Conservation (phyloP, 176 grass and related monocot species). For the Cenchrus purpureus region DNA sequence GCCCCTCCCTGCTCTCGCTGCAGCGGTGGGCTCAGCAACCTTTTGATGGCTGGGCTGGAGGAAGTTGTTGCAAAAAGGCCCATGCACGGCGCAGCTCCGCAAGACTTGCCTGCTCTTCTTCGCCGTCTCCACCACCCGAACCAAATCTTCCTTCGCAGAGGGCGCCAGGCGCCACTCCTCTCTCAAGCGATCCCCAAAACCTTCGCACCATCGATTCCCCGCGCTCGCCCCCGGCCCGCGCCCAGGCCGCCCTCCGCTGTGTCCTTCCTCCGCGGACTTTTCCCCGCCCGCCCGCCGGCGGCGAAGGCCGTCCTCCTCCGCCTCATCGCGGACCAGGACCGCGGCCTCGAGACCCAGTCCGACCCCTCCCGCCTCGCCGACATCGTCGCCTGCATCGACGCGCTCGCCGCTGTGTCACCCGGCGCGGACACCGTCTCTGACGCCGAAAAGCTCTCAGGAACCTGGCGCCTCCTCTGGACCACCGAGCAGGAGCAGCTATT, state of each 20-base stretch:
- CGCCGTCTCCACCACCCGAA: slow-evolving; percentile 37
- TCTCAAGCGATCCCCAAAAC: slow-evolving; percentile 23
- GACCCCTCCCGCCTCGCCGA: slow-evolving; percentile 61
- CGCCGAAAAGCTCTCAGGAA: slow-evolving; percentile 58
- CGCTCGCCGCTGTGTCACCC: slow-evolving; percentile 47
- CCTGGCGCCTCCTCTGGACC: slow-evolving; percentile 93
- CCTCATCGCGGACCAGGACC: slow-evolving; percentile 77
- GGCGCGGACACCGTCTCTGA: slow-evolving; percentile 60
- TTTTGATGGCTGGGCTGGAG: too few species aligned
- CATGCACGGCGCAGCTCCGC: too few species aligned
- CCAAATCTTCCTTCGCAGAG: slow-evolving; percentile 46
- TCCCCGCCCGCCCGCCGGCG: slow-evolving; percentile 45
- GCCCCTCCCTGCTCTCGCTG: too few species aligned
- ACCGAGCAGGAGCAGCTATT: slow-evolving; percentile 97
- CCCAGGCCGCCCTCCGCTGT: slow-evolving; percentile 37
- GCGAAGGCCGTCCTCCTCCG: slow-evolving; percentile 75
- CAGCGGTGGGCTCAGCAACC: too few species aligned
- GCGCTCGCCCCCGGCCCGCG: slow-evolving; percentile 15
- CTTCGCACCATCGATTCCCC: slow-evolving; percentile 11
- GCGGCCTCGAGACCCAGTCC: slow-evolving; percentile 73
- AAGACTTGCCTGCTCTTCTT: background rate
- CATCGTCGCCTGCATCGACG: slow-evolving; percentile 79
- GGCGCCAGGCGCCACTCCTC: slow-evolving; percentile 67
- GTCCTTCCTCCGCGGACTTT: slow-evolving; percentile 44
- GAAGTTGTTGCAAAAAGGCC: too few species aligned